Conservation (phyloP, 192 early-diverging fungal genomes). For the Podochytrium sp. region DNA sequence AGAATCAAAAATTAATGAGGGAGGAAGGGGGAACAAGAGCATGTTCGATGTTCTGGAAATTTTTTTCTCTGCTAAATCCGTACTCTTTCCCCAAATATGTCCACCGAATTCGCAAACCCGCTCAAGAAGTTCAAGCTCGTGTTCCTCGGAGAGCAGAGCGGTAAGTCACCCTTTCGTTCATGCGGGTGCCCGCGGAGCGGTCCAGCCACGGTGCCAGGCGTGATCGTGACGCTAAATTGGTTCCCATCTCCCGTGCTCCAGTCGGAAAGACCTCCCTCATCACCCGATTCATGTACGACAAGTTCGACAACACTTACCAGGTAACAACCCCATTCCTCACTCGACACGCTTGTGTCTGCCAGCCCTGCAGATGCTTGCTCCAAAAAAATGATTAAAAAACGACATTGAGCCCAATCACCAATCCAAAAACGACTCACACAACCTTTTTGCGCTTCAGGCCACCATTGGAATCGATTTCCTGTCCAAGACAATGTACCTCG, state of each 20-base stretch:
- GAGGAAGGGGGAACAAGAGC: no score
- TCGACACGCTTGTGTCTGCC: background rate
- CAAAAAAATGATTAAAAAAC: background rate
- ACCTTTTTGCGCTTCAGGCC: slow-evolving; percentile 59
- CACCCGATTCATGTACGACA: slow-evolving; percentile 99
- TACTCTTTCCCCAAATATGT: slow-evolving; percentile 21
- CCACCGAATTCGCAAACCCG: slow-evolving; percentile 43
- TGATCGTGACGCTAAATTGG: background rate
- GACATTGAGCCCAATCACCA: background rate
- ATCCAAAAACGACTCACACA: background rate
- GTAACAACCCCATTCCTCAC: slow-evolving; percentile 4
- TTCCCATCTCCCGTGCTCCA: slow-evolving; percentile 1
- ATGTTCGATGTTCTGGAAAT: no score
- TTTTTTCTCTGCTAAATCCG: no score
- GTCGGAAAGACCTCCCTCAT: slow-evolving; percentile 99
- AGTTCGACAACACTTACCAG: slow-evolving; percentile 98
- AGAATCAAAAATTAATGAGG: no score
- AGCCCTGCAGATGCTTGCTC: no score
- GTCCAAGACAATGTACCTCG: slow-evolving; percentile 99
- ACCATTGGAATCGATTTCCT: slow-evolving; percentile 99
- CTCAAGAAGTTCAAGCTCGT: slow-evolving; percentile 94
- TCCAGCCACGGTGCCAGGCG: background rate
- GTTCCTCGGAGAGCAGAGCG: slow-evolving; percentile 98
- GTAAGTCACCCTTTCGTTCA: slow-evolving; percentile 49
- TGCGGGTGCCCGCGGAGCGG: background rate